Evolutionary conservation across 108 stramenopile genomes (phyloP).

Genomic region (Fragilariopsis cylindrus): DNA sequence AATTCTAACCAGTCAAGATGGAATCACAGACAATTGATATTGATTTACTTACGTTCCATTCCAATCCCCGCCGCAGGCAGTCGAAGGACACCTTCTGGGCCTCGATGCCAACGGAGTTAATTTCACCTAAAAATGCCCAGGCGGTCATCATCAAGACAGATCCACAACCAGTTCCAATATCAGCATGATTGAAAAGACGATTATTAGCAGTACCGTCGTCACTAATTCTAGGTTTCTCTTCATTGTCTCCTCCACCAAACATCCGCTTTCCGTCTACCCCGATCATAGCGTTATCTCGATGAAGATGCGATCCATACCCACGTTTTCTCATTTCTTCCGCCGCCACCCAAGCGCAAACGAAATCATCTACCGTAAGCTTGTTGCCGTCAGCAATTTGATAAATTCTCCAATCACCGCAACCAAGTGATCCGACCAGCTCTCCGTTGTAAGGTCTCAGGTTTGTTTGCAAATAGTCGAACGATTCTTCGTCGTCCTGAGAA

Average conservation of each 20-base stretch:
- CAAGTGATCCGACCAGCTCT: slow-evolving; percentile 31
- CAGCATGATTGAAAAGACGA: slow-evolving; percentile 17
- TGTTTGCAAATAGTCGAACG: neutral
- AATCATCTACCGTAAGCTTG: slow-evolving; percentile 42
- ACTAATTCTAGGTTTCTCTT: neutral
- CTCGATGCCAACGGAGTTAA: slow-evolving; percentile 36
- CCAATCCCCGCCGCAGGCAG: slow-evolving; percentile 26
- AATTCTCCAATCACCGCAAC: slow-evolving; percentile 41
- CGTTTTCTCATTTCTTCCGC: slow-evolving; percentile 33
- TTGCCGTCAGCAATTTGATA: slow-evolving; percentile 40
- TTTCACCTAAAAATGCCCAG: slow-evolving; percentile 35
- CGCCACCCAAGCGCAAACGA: slow-evolving; percentile 41
- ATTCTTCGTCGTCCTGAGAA: neutral
- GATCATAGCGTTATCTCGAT: neutral
- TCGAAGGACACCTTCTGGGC: slow-evolving; percentile 34
- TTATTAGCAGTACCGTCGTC: neutral
- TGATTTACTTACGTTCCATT: slow-evolving; percentile 14
- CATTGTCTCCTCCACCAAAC: slow-evolving; percentile 22
- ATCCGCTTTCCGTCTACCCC: neutral
- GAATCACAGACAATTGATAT: too few relatives aligned
- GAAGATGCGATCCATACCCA: slow-evolving; percentile 9
- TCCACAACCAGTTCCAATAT: slow-evolving; percentile 39
- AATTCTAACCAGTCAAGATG: neutral
- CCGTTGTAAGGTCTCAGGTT: slow-evolving; percentile 3
- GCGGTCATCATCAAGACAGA: slow-evolving; percentile 36